Evolutionary conservation across 2,329 filamentous ascomycete species (phyloP).

Genomic region (Fusarium palustre): DNA sequence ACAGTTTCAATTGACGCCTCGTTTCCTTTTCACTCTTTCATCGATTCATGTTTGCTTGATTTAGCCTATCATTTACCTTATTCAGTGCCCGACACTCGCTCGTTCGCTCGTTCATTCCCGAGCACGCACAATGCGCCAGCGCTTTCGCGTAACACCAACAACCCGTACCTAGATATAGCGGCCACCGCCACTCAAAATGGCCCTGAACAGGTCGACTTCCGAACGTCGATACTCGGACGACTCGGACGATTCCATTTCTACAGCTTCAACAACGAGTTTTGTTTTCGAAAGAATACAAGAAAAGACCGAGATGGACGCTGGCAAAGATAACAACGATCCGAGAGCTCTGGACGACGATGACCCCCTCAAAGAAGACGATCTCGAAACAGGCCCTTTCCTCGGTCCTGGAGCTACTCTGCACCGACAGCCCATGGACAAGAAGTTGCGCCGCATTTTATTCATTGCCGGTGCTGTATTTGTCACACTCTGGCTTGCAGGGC

Average conservation of each 20-base stretch:
- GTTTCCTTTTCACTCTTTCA: conserved; percentile 13
- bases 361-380: conserved; percentile 53
- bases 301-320: conserved; percentile 53
- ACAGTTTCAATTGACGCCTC: conserved; percentile 31
- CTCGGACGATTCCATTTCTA: conserved; percentile 73
- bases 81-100: conserved; percentile 17
- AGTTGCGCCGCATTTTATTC: conserved; percentile 71
- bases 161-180: conserved; percentile 3
- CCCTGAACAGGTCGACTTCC: conserved; percentile 34
- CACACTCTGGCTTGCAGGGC: conserved; percentile 75
- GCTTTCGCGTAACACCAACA: conserved; percentile 15
- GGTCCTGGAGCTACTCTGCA: conserved; percentile 53
- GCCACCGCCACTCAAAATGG: conserved; percentile 26
- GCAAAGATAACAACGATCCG: conserved; percentile 47
- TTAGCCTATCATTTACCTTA: conserved; percentile 27
- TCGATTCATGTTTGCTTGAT: conserved; percentile 17
- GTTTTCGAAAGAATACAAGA: conserved; percentile 82
- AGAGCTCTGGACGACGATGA: conserved; percentile 60
- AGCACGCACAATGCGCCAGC: conserved; percentile 41
- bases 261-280: conserved; percentile 84
- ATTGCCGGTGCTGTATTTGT: conserved; percentile 71
- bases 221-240: conserved; percentile 58
- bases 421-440: conserved; percentile 71
- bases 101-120: conserved; percentile 9
- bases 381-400: conserved; percentile 67